Base-by-base conservation (phyloP, 192 early-diverging fungal species). In the Gryganskiella cystojenkinii region DNA sequence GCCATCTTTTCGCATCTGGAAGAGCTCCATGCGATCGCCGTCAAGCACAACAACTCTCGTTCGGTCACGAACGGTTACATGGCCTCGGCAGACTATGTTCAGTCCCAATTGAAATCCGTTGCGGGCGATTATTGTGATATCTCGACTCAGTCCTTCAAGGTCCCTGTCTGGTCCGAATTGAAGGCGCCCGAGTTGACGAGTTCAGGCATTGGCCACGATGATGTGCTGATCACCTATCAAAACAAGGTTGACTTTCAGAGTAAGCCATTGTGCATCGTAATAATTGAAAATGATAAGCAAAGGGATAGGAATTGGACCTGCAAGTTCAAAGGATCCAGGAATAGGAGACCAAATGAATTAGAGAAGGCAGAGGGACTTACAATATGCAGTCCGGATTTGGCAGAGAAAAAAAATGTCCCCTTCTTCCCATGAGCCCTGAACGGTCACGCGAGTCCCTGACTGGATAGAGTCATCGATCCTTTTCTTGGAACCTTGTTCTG, bases 71-170 rank as follows among this genome's bases (percentile, higher is more conserved):
- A 80, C 20, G 80, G 80, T 11, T 85, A 82, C 56, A 64, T 80
- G 53, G 87, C 85, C 17, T 86, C 86, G 35, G 90, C 91, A 0
- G 87, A 90, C 43, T 88, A 89, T 46, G 75, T 90, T 19, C 73
- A 89, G 49, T 72, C 80, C 61, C 83, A 89, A 57, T 75, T 92
- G 9, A 70, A 81, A 24, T 43, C 82, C 7, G 62, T 62, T 35
- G 74, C 74, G 0, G 35, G 33, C 11, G 35, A 64, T 2, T 78
- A 69, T 50, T 82, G 83, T 63, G 62, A 83, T 80, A 49, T 90
- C 67, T 79, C 88, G 63, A 62, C 67, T 11, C 81, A 83, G 34
- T 60, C 81, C 55, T 83, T 87, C 71, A 79, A 82, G 67, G 82
- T 76, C 10, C 83, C 83, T 19, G 56, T 85, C 25, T 85, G 83